phyloP scores from a whole-genome alignment of 768 basidiomycete species.

The Cyclocybe cylindracea region DNA sequence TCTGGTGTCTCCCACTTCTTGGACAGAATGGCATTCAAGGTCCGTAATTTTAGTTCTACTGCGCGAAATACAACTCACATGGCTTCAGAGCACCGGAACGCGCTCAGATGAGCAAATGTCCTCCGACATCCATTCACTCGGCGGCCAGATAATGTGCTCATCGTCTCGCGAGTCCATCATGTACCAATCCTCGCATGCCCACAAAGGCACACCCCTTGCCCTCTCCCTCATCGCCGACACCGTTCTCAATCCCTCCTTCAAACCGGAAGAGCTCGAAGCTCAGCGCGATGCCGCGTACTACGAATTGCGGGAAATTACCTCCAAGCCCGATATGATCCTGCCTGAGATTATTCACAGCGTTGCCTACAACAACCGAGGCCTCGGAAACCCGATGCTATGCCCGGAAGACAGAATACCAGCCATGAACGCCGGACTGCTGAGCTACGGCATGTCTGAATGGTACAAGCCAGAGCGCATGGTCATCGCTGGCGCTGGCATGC shows the following conservation, averaged over 20 bases:
- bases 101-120: conserved; percentile 81
- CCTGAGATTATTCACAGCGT: conserved; percentile 89
- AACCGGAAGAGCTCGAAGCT: conserved; percentile 74
- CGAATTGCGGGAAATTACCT: conserved; percentile 83
- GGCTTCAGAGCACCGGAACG: conserved; percentile 67
- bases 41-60: conserved; percentile 28
- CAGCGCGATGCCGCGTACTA: conserved; percentile 89
- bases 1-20: conserved; percentile 90
- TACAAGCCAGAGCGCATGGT: conserved; percentile 95
- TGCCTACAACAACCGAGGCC: conserved; percentile 73
- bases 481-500: conserved; percentile 91
- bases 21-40: conserved; percentile 97
- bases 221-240: conserved; percentile 92
- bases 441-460: conserved; percentile 73
- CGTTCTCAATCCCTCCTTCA: conserved; percentile 74
- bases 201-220: conserved; percentile 77
- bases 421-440: conserved; percentile 64
- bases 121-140: conserved; percentile 75
- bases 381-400: conserved; percentile 92
- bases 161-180: conserved; percentile 93
- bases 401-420: conserved; percentile 77
- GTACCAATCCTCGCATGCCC: conserved; percentile 97
- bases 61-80: conserved; percentile 4
- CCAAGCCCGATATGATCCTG: conserved; percentile 91
- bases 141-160: conserved; percentile 90